Conservation (phyloP, 148 eudicot species). For the Cornus florida region DNA sequence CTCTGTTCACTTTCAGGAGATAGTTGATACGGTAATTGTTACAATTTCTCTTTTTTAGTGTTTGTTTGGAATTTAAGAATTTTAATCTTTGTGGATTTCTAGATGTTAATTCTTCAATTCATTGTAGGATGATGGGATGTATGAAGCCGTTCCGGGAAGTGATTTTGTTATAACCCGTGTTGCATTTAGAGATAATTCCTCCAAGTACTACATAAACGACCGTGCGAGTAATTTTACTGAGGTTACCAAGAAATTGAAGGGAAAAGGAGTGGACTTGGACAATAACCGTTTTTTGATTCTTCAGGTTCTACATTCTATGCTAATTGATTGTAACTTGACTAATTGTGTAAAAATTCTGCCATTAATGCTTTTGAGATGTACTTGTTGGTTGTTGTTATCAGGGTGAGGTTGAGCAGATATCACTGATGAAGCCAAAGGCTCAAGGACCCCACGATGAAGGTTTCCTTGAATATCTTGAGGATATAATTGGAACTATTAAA, state of each 20-base stretch:
- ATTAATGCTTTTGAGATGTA: neutral
- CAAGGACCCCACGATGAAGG: conserved; percentile 95
- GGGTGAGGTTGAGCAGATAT: conserved; percentile 96
- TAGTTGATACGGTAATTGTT: conserved; percentile 68
- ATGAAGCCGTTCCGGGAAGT: conserved; percentile 86
- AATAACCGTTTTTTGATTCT: conserved; percentile 96
- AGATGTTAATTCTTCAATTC: neutral
- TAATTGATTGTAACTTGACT: neutral
- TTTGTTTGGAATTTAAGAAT: neutral
- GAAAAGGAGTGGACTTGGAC: conserved; percentile 97
- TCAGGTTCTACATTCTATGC: conserved; percentile 48
- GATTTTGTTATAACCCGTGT: conserved; percentile 84
- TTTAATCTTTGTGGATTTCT: neutral
- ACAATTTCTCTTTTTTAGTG: neutral
- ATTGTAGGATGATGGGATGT: conserved; percentile 73
- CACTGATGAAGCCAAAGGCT: conserved; percentile 92
- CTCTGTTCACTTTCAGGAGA: conserved; percentile 95
- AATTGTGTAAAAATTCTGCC: neutral
- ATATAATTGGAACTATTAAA: conserved; percentile 87
- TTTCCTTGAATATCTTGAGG: conserved; percentile 89
- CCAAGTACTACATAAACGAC: conserved; percentile 82
- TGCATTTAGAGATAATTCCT: conserved; percentile 86
- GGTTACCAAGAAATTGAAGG: conserved; percentile 84
- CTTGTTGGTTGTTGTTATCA: conserved; percentile 29
- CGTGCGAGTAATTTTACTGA: conserved; percentile 79